Conservation (phyloP, 2,329 filamentous ascomycete genomes). For the Paraphaeosphaeria minitans region DNA sequence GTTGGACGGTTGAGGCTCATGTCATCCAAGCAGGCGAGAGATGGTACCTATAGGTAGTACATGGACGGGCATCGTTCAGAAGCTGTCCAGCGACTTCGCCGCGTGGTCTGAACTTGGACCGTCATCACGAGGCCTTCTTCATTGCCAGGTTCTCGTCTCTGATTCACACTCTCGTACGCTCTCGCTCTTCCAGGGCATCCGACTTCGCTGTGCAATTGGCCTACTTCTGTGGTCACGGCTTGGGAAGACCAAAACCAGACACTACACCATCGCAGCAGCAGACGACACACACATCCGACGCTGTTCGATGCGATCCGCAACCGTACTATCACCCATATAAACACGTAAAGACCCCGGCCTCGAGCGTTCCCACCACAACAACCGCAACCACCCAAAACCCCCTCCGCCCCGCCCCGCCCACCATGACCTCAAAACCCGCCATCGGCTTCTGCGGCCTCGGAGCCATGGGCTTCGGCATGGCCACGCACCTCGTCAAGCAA, state of each 20-base stretch:
- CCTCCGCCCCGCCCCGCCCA: too few species aligned
- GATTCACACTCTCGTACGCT: neutral
- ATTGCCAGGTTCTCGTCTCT: neutral
- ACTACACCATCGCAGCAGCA: neutral
- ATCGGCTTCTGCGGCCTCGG: constrained; percentile 76
- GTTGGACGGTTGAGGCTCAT: neutral
- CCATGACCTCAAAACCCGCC: constrained; percentile 49
- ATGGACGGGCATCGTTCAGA: neutral
- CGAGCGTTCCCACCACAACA: too few species aligned
- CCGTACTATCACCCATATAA: neutral
- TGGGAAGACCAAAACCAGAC: neutral
- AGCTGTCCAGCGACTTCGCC: neutral
- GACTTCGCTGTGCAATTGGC: neutral
- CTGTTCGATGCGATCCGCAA: neutral
- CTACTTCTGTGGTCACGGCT: neutral
- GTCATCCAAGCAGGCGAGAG: neutral
- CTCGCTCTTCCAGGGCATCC: neutral
- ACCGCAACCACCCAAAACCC: neutral
- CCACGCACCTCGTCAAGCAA: constrained; percentile 70
- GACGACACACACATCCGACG: neutral
- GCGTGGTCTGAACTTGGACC: neutral
- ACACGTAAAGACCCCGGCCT: neutral
- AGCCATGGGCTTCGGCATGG: constrained; percentile 84
- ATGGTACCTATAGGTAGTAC: too few species aligned
- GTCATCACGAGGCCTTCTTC: neutral